phyloP scores from a whole-genome alignment of 768 basidiomycete species.

The Hypholoma sublateritium region DNA sequence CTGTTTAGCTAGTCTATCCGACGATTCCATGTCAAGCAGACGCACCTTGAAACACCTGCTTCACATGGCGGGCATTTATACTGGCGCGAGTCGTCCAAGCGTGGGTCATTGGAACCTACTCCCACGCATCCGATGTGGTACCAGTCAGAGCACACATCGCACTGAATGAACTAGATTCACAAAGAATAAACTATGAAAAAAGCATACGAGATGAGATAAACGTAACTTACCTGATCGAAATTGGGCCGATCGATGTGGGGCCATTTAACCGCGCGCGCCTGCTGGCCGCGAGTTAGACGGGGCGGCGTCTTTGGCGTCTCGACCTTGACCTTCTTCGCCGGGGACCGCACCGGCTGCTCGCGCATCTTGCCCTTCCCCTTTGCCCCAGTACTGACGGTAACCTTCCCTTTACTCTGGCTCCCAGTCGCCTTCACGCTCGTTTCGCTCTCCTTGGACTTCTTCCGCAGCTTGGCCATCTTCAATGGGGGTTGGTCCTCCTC shows the following conservation, averaged over 20 bases:
- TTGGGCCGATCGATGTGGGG: conserved; percentile 23
- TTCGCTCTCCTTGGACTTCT: not conserved
- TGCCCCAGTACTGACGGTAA: not conserved
- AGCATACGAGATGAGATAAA: not conserved
- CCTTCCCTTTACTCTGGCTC: not conserved
- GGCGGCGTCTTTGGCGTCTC: conserved; percentile 10
- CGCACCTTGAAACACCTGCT: conserved; percentile 25
- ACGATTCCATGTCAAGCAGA: conserved; percentile 1
- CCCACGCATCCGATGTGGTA: conserved; percentile 55
- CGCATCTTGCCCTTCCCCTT: conserved; percentile 1
- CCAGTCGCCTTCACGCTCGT: not conserved
- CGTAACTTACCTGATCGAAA: conserved; percentile 29
- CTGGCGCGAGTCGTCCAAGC: conserved; percentile 27
- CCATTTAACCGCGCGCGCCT: conserved; percentile 18
- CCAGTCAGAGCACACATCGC: conserved; percentile 37
- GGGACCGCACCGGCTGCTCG: conserved; percentile 2
- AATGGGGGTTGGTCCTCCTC: conserved; percentile 25
- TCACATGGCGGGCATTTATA: conserved; percentile 47
- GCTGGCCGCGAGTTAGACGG: conserved; percentile 11
- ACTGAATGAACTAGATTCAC: conserved; percentile 26
- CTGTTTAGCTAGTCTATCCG: not conserved
- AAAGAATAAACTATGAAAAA: not conserved
- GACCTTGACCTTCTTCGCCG: conserved; percentile 5
- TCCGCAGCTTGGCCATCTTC: conserved; percentile 25
- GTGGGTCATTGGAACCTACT: conserved; percentile 32